These are phyloP conservation scores for Erythrophleum ivorense DNA, from an alignment of 331 rosid genomes.

Conservation along the genomic window DNA sequence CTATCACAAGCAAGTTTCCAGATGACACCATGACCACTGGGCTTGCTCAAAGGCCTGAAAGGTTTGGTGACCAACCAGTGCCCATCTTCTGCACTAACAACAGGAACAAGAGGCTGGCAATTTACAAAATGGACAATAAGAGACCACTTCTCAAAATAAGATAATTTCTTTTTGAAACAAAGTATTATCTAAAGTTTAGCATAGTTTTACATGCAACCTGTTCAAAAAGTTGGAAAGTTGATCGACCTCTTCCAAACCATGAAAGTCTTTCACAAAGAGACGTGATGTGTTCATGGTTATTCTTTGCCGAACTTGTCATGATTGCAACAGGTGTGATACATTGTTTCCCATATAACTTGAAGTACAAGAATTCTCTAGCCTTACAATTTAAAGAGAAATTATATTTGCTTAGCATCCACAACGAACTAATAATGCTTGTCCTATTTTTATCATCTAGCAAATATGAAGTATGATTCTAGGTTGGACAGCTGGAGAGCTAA, in stretches of 20 bases:
- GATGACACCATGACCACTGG: constrained; percentile 97
- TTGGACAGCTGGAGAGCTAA: constrained; percentile 44
- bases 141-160: constrained; percentile 37
- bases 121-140: constrained; percentile 46
- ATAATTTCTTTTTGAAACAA: constrained; percentile 23
- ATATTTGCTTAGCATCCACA: constrained; percentile 17
- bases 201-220: constrained; percentile 68
- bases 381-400: constrained; percentile 51
- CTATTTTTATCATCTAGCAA: constrained; percentile 36
- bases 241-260: constrained; percentile 97
- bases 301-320: constrained; percentile 97
- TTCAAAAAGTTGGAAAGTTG: constrained; percentile 92
- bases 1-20: constrained; percentile 96
- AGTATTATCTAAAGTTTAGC: constrained; percentile 17
- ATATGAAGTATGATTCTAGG: constrained; percentile 19
- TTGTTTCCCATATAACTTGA: constrained; percentile 85
- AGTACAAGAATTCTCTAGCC: constrained; percentile 97
- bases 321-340: constrained; percentile 95
- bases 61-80: constrained; percentile 83
- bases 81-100: constrained; percentile 85
- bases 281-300: constrained; percentile 74
- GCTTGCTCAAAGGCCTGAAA: constrained; percentile 84
- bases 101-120: constrained; percentile 96
- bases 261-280: constrained; percentile 81
- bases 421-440: constrained; percentile 34